Conservation (phyloP, 2,329 filamentous ascomycete genomes). For the Aureobasidium sp. region DNA sequence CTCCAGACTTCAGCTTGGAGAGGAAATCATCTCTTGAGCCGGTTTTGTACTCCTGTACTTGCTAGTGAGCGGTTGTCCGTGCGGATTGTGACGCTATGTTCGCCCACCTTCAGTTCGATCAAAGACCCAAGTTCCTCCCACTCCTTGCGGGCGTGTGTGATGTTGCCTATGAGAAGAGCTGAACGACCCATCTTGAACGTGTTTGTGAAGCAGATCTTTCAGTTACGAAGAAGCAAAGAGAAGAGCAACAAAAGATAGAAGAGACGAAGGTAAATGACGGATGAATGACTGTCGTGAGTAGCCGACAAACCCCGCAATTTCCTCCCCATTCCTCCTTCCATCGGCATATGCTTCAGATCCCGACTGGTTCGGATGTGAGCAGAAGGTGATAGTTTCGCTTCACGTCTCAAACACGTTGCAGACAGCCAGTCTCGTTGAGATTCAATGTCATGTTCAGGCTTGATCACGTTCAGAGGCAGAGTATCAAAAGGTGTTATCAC, state of each 20-base stretch:
- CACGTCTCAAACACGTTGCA: too few relatives aligned
- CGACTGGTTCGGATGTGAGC: too few relatives aligned
- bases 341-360: too few relatives aligned
- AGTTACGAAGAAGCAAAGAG: neutral
- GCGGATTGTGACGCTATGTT: neutral
- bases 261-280: neutral
- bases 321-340: too few relatives aligned
- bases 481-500: too few relatives aligned
- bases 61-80: neutral
- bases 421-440: too few relatives aligned
- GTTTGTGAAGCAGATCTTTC: neutral
- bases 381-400: too few relatives aligned
- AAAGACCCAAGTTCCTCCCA: constrained; percentile 36
- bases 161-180: constrained; percentile 40
- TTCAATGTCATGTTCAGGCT: too few relatives aligned
- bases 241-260: neutral
- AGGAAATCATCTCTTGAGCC: constrained; percentile 51
- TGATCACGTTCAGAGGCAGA: too few relatives aligned
- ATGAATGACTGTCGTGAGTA: neutral
- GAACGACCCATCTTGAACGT: constrained; percentile 15
- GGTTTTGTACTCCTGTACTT: constrained; percentile 43
- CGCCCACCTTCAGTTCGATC: constrained; percentile 26
- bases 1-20: constrained; percentile 45
- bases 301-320: neutral
- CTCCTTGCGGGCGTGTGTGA: constrained; percentile 39